Conservation (phyloP, 2,329 filamentous ascomycete genomes). For the Ascochyta pisi region DNA sequence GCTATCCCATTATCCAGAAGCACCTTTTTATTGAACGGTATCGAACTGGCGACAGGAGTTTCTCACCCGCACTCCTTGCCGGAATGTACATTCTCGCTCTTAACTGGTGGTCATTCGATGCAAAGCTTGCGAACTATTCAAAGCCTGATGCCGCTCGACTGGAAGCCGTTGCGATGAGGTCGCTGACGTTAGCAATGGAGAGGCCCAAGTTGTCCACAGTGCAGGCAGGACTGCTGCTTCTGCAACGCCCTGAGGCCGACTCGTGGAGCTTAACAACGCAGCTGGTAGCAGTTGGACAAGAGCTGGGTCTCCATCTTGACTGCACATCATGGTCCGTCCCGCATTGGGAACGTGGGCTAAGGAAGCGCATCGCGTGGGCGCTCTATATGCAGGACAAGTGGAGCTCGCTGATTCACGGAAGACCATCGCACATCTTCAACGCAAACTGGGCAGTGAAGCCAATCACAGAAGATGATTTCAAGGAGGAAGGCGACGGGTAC, state of each 20-base stretch:
- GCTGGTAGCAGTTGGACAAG: constrained; percentile 83
- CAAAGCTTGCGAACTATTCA: constrained; percentile 67
- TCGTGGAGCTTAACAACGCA: constrained; percentile 88
- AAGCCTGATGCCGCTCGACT: constrained; percentile 76
- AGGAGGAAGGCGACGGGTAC: constrained; percentile 65
- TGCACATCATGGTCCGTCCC: constrained; percentile 88
- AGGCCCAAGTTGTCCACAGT: constrained; percentile 82
- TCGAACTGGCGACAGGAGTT: constrained; percentile 72
- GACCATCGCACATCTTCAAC: constrained; percentile 76
- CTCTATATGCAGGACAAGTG: constrained; percentile 95
- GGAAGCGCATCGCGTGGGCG: constrained; percentile 88
- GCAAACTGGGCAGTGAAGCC: constrained; percentile 78
- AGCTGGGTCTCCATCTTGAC: constrained; percentile 87
- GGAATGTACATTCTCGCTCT: constrained; percentile 85
- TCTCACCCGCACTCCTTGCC: constrained; percentile 77
- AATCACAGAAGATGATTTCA: constrained; percentile 73
- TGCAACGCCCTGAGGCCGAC: constrained; percentile 77
- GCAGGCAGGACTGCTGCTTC: constrained; percentile 76
- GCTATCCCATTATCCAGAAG: constrained; percentile 83
- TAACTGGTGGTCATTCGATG: constrained; percentile 84
- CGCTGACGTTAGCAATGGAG: constrained; percentile 78
- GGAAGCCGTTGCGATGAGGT: constrained; percentile 75
- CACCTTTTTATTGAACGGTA: constrained; percentile 81
- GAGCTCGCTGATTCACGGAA: constrained; percentile 83
- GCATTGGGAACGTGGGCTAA: constrained; percentile 81